Percentiles rank a stretch among this genome's conserved stretches.
Evolutionary conservation across 176 grass and related monocot genomes (phyloP).

Genomic region (Carex pumila): DNA sequence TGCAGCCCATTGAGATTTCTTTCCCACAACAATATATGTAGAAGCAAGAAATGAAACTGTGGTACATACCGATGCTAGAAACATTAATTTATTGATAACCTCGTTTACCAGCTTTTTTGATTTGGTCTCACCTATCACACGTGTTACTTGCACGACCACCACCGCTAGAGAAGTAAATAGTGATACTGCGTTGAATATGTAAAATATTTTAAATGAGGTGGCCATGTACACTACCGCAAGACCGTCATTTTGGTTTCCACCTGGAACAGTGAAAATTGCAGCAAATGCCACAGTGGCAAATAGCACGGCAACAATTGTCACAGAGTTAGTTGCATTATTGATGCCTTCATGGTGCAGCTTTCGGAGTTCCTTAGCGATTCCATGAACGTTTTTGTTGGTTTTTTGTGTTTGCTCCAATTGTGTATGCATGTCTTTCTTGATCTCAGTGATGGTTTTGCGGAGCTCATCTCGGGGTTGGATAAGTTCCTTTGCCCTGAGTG

Average conservation of each 20-base stretch:
- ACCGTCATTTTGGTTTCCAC: conserved; percentile 58
- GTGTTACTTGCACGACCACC: conserved; percentile 91
- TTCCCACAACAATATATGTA: conserved; percentile 81
- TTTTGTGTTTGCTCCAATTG: conserved; percentile 82
- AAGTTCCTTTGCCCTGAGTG: conserved; percentile 75
- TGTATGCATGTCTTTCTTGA: conserved; percentile 95
- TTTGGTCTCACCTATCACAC: conserved; percentile 92
- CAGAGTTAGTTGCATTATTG: conserved; percentile 92
- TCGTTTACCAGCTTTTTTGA: conserved; percentile 68
- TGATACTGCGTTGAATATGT: conserved; percentile 81
- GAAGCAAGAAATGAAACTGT: conserved; percentile 91
- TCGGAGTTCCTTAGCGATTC: conserved; percentile 88
- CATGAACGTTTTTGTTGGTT: conserved; percentile 94
- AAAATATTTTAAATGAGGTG: conserved; percentile 76
- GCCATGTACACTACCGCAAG: conserved; percentile 42
- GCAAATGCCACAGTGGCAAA: conserved; percentile 92
- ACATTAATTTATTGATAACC: conserved; percentile 99
- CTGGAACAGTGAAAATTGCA: conserved; percentile 91
- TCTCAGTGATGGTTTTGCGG: conserved; percentile 83
- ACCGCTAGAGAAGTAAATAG: conserved; percentile 92
- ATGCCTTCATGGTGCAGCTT: conserved; percentile 93
- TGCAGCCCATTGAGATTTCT: conserved; percentile 68
- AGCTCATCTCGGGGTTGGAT: conserved; percentile 92
- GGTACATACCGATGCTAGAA: conserved; percentile 89
- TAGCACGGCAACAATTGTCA: conserved; percentile 92